Evolutionary conservation across 2,329 filamentous ascomycete genomes (phyloP).

Genomic region (Saccharata proteae): DNA sequence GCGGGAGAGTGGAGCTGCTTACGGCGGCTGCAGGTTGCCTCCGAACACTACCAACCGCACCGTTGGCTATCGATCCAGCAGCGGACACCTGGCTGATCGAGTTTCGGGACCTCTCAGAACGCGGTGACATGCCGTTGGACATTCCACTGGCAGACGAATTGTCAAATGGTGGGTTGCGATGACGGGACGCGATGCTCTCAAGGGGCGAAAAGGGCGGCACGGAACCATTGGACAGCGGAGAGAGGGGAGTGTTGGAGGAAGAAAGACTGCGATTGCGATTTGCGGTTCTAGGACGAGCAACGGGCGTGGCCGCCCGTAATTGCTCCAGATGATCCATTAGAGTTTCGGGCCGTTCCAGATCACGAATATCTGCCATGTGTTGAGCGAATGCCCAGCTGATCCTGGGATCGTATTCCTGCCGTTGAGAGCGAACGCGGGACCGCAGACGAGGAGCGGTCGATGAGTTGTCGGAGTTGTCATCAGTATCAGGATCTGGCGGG

Average conservation of each 20-base stretch:
- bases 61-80: slow-evolving; percentile 12
- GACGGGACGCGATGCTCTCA: slow-evolving; percentile 13
- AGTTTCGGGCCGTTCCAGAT: slow-evolving; percentile 17
- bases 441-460: slow-evolving; percentile 18
- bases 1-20: too few relatives aligned
- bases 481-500: slow-evolving; percentile 21
- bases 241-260: slow-evolving; percentile 21
- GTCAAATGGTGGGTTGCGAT: slow-evolving; percentile 23
- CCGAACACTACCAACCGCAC: slow-evolving; percentile 10
- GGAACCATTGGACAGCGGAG: slow-evolving; percentile 17
- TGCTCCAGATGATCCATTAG: slow-evolving; percentile 22
- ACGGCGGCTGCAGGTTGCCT: too few relatives aligned
- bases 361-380: slow-evolving; percentile 24
- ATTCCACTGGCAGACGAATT: slow-evolving; percentile 12
- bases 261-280: slow-evolving; percentile 21
- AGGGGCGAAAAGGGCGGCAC: slow-evolving; percentile 13
- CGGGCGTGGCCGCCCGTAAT: slow-evolving; percentile 24
- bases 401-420: slow-evolving; percentile 26
- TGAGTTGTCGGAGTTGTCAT: slow-evolving; percentile 26
- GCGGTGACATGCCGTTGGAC: slow-evolving; percentile 5
- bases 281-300: slow-evolving; percentile 25
- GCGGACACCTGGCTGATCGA: slow-evolving; percentile 15
- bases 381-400: slow-evolving; percentile 31
- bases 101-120: slow-evolving; percentile 12
- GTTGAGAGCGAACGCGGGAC: slow-evolving; percentile 14